Conservation (phyloP, 345 rosid species). For the Brassica carinata region DNA sequence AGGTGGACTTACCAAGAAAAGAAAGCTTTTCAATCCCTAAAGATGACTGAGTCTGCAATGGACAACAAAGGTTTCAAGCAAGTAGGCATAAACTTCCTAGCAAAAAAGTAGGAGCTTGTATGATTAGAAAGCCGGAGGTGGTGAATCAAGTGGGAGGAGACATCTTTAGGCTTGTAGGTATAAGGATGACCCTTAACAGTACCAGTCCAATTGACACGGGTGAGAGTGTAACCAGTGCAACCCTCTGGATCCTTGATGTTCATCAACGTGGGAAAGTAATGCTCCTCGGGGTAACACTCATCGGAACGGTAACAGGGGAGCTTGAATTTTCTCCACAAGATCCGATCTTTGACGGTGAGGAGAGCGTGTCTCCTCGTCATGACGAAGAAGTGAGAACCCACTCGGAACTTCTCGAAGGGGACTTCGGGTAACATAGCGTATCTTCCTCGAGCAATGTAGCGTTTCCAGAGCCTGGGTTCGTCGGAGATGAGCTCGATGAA, state of each 20-base stretch:
- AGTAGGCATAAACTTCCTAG: neutral
- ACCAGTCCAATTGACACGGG: conserved; percentile 6
- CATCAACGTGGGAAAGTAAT: conserved; percentile 18
- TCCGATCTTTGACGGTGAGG: neutral
- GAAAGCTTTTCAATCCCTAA: neutral
- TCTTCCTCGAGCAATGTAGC: conserved; percentile 8
- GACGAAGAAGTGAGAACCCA: conserved; percentile 8
- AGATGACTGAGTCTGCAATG: conserved; percentile 12
- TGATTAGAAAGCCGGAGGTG: conserved; percentile 1
- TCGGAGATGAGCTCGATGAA: conserved; percentile 20
- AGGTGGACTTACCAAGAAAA: neutral
- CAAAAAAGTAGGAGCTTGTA: neutral
- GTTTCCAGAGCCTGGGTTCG: conserved; percentile 18
- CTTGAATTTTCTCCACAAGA: conserved; percentile 16
- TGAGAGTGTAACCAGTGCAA: neutral
- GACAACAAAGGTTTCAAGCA: conserved; percentile 11
- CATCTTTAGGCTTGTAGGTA: neutral
- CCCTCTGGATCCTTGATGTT: conserved; percentile 8
- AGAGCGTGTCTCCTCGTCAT: conserved; percentile 11
- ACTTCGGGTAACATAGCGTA: conserved; percentile 10
- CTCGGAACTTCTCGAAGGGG: conserved; percentile 8
- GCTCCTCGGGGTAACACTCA: conserved; percentile 23
- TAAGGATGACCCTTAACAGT: conserved; percentile 19
- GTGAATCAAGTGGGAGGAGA: neutral
- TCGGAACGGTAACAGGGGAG: conserved; percentile 11